Conservation (phyloP, 306 rosid genomes). For the Cucumis melo region DNA sequence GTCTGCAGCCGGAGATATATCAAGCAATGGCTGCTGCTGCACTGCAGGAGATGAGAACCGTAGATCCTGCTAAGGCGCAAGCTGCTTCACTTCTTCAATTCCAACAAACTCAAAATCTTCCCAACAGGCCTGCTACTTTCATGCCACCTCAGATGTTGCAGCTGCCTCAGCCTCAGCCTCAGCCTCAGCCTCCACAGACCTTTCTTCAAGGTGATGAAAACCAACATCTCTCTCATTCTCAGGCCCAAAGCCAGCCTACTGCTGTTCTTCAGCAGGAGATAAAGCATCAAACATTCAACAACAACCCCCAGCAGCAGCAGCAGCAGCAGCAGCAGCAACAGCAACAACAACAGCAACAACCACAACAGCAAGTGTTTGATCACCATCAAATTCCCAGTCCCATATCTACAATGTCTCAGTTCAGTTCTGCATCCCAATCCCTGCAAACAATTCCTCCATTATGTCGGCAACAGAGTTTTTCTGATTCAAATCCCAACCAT, state of each 20-base stretch:
- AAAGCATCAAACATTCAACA: conserved; percentile 11
- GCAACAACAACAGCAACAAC: conserved; percentile 21
- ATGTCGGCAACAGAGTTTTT: conserved; percentile 65
- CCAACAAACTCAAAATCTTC: conserved; percentile 61
- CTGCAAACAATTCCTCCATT: conserved; percentile 50
- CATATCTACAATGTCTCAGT: conserved; percentile 58
- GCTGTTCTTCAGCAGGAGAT: conserved; percentile 43
- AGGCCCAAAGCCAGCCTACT: conserved; percentile 31
- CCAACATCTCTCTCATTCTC: conserved; percentile 40
- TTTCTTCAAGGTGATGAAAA: conserved; percentile 53
- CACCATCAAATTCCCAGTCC: conserved; percentile 50
- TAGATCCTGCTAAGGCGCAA: conserved; percentile 58
- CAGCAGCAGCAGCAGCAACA: conserved; percentile 16
- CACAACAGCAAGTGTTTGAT: conserved; percentile 34
- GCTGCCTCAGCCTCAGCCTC: conserved; percentile 52
- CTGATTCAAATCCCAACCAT: conserved; percentile 60
- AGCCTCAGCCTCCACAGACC: conserved; percentile 20
- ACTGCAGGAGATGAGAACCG: conserved; percentile 71
- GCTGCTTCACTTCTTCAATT: conserved; percentile 59
- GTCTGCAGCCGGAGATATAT: conserved; percentile 70
- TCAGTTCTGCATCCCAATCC: conserved; percentile 50
- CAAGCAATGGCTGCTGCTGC: conserved; percentile 93
- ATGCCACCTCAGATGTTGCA: conserved; percentile 75
- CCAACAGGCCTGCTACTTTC: conserved; percentile 49
- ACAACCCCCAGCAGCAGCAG: conserved; percentile 9